Percentiles rank a stretch among this genome's conserved stretches.
Evolutionary conservation across 306 rosid species (phyloP).

Genomic region (Crotalaria pallida): DNA sequence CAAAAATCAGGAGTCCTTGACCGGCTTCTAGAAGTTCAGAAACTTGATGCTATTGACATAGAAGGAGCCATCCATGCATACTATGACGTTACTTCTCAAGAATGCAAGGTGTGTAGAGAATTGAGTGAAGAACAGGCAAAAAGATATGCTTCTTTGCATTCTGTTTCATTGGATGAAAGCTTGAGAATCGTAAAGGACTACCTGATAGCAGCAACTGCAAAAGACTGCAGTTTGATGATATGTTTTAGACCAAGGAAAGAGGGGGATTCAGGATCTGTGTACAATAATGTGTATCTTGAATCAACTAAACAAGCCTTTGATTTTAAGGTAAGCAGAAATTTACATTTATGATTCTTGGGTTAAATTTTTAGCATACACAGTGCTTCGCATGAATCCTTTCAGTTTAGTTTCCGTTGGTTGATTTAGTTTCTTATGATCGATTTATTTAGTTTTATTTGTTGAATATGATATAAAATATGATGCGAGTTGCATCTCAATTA

Average conservation of each 20-base stretch:
- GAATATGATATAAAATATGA: neutral
- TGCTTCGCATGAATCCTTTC: neutral
- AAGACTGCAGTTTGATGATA: constrained; percentile 93
- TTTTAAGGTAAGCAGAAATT: constrained; percentile 52
- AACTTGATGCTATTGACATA: constrained; percentile 74
- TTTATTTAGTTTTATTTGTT: neutral
- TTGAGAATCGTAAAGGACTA: constrained; percentile 73
- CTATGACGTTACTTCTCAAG: constrained; percentile 65
- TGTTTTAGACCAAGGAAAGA: constrained; percentile 63
- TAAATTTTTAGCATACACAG: neutral
- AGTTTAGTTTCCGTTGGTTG: neutral
- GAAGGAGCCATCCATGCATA: constrained; percentile 93
- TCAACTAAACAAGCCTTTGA: constrained; percentile 70
- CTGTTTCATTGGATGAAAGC: constrained; percentile 71
- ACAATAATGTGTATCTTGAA: constrained; percentile 48
- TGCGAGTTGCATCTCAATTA: neutral
- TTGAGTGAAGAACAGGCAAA: constrained; percentile 50
- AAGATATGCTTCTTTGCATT: constrained; percentile 59
- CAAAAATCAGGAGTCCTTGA: constrained; percentile 59
- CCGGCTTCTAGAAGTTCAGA: constrained; percentile 75
- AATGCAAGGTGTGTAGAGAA: constrained; percentile 63
- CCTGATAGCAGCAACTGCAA: constrained; percentile 83
- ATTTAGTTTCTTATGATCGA: neutral
- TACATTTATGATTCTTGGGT: constrained; percentile 11
- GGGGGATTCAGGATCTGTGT: constrained; percentile 39